phyloP scores from a whole-genome alignment of 2,329 filamentous ascomycete genomes.

The Paramyrothecium sp. region DNA sequence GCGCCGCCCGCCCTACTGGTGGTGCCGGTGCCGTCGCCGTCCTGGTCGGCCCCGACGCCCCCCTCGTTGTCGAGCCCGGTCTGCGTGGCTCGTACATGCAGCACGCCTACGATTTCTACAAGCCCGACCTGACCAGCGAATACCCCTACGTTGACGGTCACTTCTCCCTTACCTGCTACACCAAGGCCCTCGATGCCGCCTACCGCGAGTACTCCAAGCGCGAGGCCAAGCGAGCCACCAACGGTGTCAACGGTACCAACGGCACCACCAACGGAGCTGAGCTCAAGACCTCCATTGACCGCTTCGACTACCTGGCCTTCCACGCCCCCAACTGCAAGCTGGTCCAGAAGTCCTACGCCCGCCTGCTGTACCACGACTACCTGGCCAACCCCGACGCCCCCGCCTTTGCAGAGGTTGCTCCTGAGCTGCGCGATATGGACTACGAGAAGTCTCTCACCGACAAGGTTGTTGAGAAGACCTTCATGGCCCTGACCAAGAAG shows the following conservation, averaged over 20 bases:
- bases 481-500: constrained; percentile 83
- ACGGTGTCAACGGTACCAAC: constrained; percentile 43
- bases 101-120: constrained; percentile 88
- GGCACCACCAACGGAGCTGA: constrained; percentile 47
- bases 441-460: constrained; percentile 78
- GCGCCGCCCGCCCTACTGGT: constrained; percentile 76
- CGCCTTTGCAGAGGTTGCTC: constrained; percentile 71
- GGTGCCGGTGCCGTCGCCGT: constrained; percentile 78
- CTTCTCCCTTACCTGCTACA: constrained; percentile 81
- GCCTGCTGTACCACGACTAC: constrained; percentile 85
- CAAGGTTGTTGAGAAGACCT: constrained; percentile 83
- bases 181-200: constrained; percentile 73
- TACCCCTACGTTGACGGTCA: constrained; percentile 85
- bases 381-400: constrained; percentile 65
- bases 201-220: constrained; percentile 80
- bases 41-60: constrained; percentile 75
- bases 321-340: constrained; percentile 86
- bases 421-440: constrained; percentile 74
- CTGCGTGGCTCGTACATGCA: constrained; percentile 78
- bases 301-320: constrained; percentile 82
- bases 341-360: constrained; percentile 80
- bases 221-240: constrained; percentile 59
- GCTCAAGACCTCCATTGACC: constrained; percentile 66
- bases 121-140: constrained; percentile 83
- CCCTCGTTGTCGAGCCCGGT: constrained; percentile 74